These are phyloP conservation scores for Tritrichomonas musculus DNA, from an alignment of 208 protist genomes.

Conservation along the genomic window DNA sequence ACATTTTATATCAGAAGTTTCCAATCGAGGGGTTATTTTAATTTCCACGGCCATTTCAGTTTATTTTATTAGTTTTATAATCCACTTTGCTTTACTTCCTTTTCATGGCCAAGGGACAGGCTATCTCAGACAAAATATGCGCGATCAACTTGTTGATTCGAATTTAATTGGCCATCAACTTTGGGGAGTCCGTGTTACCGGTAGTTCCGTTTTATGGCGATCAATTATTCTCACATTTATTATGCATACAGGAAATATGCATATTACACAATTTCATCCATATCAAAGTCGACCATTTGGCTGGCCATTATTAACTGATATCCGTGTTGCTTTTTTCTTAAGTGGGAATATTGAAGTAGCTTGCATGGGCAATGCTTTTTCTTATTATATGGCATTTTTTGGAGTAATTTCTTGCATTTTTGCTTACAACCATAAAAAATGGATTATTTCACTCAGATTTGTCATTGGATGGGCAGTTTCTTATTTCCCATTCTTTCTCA, in stretches of 20 bases:
- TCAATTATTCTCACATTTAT: background rate
- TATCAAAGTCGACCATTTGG: conserved; percentile 12
- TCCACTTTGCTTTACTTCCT: background rate
- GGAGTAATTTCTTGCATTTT: background rate
- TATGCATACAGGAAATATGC: conserved; percentile 27
- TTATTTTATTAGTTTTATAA: background rate
- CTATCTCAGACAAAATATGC: background rate
- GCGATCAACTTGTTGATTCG: background rate
- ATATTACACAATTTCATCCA: conserved; percentile 22
- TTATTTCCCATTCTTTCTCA: conserved; percentile 6
- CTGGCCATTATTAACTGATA: background rate
- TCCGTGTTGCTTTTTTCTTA: background rate
- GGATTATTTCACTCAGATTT: background rate
- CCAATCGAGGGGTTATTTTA: background rate
- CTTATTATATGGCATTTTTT: conserved; percentile 27
- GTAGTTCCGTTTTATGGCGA: background rate
- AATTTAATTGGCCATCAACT: background rate
- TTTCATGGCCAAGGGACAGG: background rate
- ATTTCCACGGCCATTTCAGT: background rate
- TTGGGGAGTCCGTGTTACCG: background rate
- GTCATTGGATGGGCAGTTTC: background rate
- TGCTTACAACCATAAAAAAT: background rate
- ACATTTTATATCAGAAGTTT: background rate
- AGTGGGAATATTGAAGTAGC: background rate
- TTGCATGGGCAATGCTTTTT: conserved; percentile 25